Percentiles rank a stretch among this genome's conserved stretches.
Evolutionary conservation across 306 rosid genomes (phyloP).

Genomic region (Gleditsia sinensis): DNA sequence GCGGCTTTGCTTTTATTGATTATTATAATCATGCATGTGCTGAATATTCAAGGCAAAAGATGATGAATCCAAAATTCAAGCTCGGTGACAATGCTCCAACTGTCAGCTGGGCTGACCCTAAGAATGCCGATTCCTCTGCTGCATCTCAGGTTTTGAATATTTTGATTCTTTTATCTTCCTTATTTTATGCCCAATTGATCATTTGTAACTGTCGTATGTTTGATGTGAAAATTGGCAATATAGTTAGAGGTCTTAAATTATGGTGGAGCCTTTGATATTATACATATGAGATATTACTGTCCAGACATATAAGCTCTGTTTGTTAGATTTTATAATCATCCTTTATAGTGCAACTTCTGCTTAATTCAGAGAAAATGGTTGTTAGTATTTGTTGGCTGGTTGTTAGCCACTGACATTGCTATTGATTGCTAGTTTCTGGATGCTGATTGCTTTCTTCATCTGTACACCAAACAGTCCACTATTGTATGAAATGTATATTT

Average conservation of each 20-base stretch:
- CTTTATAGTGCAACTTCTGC: background rate
- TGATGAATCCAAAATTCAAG: slow-evolving; percentile 87
- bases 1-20: slow-evolving; percentile 95
- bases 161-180: background rate
- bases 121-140: slow-evolving; percentile 89
- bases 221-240: slow-evolving; percentile 5
- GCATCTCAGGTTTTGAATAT: slow-evolving; percentile 72
- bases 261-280: background rate
- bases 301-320: background rate
- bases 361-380: background rate
- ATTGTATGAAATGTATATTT: background rate
- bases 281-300: background rate
- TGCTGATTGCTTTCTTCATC: background rate
- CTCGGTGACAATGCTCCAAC: slow-evolving; percentile 89
- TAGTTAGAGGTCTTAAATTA: slow-evolving; percentile 1
- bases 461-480: background rate
- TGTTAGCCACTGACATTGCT: background rate
- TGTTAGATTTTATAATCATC: slow-evolving; percentile 2
- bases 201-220: slow-evolving; percentile 29
- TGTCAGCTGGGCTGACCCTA: slow-evolving; percentile 99
- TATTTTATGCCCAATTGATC: slow-evolving; percentile 23
- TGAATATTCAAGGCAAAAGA: slow-evolving; percentile 82
- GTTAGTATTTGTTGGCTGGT: background rate
- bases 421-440: background rate
- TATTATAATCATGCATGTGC: slow-evolving; percentile 96